A percentile compares a stretch with the other conserved stretches of the same genome.
These are phyloP conservation scores for Benincasa hispida DNA, from an alignment of 306 rosid species.

Conservation along the genomic window DNA sequence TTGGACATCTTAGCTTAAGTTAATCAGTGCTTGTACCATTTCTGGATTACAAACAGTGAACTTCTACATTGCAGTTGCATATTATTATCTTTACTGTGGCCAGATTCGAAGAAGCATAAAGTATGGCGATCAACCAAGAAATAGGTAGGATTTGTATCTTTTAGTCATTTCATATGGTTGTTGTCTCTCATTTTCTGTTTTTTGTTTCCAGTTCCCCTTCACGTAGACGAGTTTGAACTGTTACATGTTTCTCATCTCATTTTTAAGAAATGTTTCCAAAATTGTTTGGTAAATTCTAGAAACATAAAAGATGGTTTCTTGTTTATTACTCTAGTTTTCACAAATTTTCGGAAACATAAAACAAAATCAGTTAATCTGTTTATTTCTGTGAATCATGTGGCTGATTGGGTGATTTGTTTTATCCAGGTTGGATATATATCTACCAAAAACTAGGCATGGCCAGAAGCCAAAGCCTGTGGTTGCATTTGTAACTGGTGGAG, in stretches of 20 bases:
- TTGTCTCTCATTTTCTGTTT: neutral
- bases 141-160: constrained; percentile 29
- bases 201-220: neutral
- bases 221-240: neutral
- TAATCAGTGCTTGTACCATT: neutral
- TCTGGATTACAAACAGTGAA: constrained; percentile 15
- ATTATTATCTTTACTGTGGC: constrained; percentile 59
- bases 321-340: neutral
- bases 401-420: constrained; percentile 13
- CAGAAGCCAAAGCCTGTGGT: constrained; percentile 81
- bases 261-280: neutral
- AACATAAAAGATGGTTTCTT: neutral
- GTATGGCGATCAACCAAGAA: constrained; percentile 83
- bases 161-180: neutral
- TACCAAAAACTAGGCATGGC: constrained; percentile 46
- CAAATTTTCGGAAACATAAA: neutral
- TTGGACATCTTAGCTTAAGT: neutral
- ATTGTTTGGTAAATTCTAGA: neutral
- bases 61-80: constrained; percentile 58
- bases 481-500: constrained; percentile 90
- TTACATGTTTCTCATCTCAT: neutral
- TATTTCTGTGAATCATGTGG: constrained; percentile 10
- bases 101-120: constrained; percentile 67
- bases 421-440: constrained; percentile 73
- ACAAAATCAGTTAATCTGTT: neutral